A percentile compares a stretch with the other conserved stretches of the same genome.
phyloP scores from a whole-genome alignment of 2,329 filamentous ascomycete genomes.

The Fusarium sp. region DNA sequence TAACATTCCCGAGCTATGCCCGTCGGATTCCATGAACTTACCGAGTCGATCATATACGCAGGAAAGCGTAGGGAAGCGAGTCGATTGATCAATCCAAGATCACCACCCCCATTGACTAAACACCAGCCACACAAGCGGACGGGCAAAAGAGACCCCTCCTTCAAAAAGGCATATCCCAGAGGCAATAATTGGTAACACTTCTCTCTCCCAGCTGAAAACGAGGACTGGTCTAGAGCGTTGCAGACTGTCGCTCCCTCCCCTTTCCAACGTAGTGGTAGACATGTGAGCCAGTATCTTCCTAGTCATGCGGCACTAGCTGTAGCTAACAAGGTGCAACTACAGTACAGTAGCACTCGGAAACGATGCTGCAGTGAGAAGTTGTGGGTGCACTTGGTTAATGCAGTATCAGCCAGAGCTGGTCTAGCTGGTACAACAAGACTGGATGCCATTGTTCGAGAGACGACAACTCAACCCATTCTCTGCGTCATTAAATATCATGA shows the following conservation, averaged over 20 bases:
- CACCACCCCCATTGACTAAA: not conserved
- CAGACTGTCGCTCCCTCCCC: constrained; percentile 15
- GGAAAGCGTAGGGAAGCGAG: too few species aligned
- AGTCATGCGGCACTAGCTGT: constrained; percentile 27
- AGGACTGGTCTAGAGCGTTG: constrained; percentile 26
- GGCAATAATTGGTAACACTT: not conserved
- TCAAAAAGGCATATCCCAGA: not conserved
- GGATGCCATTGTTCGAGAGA: too few species aligned
- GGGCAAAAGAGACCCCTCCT: constrained; percentile 4
- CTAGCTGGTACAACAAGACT: too few species aligned
- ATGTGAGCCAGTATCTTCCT: constrained; percentile 15
- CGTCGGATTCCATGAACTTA: constrained; percentile 1
- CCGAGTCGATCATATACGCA: not conserved
- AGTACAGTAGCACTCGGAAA: constrained; percentile 12
- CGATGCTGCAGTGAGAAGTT: constrained; percentile 3
- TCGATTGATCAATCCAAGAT: not conserved
- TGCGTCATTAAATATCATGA: not conserved
- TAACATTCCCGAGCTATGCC: constrained; percentile 29
- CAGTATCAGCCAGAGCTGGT: too few species aligned
- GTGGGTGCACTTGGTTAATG: not conserved
- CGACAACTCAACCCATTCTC: not conserved
- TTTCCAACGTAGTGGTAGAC: constrained; percentile 2
- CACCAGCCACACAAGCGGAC: not conserved
- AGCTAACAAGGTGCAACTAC: constrained; percentile 33
- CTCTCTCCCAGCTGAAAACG: constrained; percentile 4